Percentiles rank a stretch among this genome's conserved stretches.
phyloP scores from a whole-genome alignment of 148 eudicot species.

The Agrostemma githago region DNA sequence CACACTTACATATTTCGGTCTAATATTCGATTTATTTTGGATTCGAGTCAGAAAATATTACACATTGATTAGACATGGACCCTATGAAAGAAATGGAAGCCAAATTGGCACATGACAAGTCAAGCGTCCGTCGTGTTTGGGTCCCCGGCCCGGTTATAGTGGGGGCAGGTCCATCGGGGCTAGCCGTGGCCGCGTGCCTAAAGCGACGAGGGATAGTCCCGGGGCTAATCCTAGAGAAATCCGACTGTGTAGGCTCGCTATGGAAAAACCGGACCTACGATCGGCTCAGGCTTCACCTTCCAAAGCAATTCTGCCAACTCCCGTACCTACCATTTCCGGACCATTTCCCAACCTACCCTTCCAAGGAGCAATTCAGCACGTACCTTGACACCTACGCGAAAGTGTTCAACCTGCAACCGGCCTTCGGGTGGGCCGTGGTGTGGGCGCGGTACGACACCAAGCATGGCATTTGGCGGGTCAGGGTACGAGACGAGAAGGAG shows the following conservation, averaged over 20 bases:
- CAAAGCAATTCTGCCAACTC: conserved; percentile 53
- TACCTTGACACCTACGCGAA: conserved; percentile 47
- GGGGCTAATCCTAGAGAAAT: conserved; percentile 44
- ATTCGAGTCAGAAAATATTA: not conserved
- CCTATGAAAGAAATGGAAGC: conserved; percentile 33
- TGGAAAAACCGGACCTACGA: conserved; percentile 62
- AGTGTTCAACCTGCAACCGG: conserved; percentile 33
- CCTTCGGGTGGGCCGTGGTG: conserved; percentile 35
- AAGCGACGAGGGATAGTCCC: conserved; percentile 39
- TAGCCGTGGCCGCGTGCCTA: conserved; percentile 53
- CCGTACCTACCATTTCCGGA: conserved; percentile 47
- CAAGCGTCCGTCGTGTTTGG: conserved; percentile 22
- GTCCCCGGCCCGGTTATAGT: conserved; percentile 55
- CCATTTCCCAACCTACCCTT: conserved; percentile 57
- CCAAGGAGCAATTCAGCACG: conserved; percentile 46
- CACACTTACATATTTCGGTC: not conserved
- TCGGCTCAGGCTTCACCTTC: conserved; percentile 63
- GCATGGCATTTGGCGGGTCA: conserved; percentile 40
- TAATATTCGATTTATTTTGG: not conserved
- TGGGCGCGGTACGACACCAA: conserved; percentile 33
- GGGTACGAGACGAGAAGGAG: conserved; percentile 5
- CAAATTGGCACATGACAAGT: conserved; percentile 40
- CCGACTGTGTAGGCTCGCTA: conserved; percentile 52
- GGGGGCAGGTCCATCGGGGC: conserved; percentile 72
- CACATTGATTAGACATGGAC: conserved; percentile 10